These are phyloP conservation scores for Ormosia emarginata DNA, from an alignment of 306 rosid genomes.

Conservation along the genomic window DNA sequence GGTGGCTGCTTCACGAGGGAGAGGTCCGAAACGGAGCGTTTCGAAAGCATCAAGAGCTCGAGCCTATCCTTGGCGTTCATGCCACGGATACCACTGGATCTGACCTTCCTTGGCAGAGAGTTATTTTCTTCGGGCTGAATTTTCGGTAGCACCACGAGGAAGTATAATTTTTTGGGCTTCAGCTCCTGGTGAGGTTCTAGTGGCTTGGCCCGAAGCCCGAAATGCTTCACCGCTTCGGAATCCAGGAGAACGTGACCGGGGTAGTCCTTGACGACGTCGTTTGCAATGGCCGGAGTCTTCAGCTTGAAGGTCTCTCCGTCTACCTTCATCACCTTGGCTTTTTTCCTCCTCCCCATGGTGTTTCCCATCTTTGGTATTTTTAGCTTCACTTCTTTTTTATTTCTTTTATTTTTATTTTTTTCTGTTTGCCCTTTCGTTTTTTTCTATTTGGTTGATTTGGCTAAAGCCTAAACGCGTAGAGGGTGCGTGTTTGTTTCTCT, in stretches of 20 bases:
- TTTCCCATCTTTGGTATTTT: slow-evolving; percentile 57
- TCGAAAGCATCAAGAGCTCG: slow-evolving; percentile 66
- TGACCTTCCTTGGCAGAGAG: slow-evolving; percentile 37
- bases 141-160: slow-evolving; percentile 56
- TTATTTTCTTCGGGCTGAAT: neutral
- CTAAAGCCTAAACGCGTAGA: neutral
- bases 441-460: neutral
- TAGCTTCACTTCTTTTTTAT: neutral
- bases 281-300: slow-evolving; percentile 48
- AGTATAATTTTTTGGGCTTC: slow-evolving; percentile 59
- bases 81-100: slow-evolving; percentile 50
- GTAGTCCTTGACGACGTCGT: slow-evolving; percentile 58
- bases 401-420: neutral
- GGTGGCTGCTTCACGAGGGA: neutral
- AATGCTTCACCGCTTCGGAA: slow-evolving; percentile 58
- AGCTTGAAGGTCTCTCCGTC: slow-evolving; percentile 74
- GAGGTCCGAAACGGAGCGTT: slow-evolving; percentile 63
- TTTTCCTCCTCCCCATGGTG: slow-evolving; percentile 49
- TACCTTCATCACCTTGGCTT: slow-evolving; percentile 73
- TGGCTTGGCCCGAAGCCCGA: slow-evolving; percentile 71
- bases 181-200: slow-evolving; percentile 56
- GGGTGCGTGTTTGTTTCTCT: neutral
- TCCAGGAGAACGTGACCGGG: slow-evolving; percentile 60
- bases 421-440: neutral
- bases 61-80: slow-evolving; percentile 74